Percentiles rank a stretch among this genome's conserved stretches.
phyloP scores from a whole-genome alignment of 1,284 basidiomycete genomes.

The Porogramme epimiltina region DNA sequence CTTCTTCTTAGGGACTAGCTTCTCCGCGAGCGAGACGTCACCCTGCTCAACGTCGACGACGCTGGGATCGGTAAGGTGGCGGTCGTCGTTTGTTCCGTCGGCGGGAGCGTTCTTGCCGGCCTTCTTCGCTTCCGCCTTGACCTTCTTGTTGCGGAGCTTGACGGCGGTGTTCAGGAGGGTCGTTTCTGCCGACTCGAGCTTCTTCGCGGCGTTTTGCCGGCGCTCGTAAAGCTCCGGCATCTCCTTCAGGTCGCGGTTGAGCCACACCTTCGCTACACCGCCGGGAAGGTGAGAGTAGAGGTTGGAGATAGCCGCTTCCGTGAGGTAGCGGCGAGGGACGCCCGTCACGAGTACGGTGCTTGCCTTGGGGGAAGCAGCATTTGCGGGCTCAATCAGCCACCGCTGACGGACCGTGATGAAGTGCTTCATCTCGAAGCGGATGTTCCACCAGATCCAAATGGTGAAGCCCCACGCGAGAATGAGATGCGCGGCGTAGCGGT shows the following conservation, averaged over 20 bases:
- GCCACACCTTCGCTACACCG: slow-evolving; percentile 88
- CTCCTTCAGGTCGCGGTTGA: slow-evolving; percentile 84
- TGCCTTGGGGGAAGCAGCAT: slow-evolving; percentile 78
- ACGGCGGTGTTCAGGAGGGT: slow-evolving; percentile 73
- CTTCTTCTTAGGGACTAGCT: slow-evolving; percentile 65
- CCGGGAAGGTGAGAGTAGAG: slow-evolving; percentile 82
- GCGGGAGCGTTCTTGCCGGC: slow-evolving; percentile 31
- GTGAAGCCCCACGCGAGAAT: slow-evolving; percentile 77
- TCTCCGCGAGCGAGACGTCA: slow-evolving; percentile 47
- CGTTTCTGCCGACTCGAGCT: slow-evolving; percentile 87
- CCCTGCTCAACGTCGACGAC: slow-evolving; percentile 47
- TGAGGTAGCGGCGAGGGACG: slow-evolving; percentile 80
- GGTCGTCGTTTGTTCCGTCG: slow-evolving; percentile 27
- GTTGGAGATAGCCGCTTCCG: slow-evolving; percentile 61
- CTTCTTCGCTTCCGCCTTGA: slow-evolving; percentile 39
- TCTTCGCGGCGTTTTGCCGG: slow-evolving; percentile 70
- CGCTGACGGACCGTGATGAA: slow-evolving; percentile 84
- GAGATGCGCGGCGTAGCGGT: slow-evolving; percentile 77
- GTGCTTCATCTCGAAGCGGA: slow-evolving; percentile 79
- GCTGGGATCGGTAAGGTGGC: slow-evolving; percentile 48
- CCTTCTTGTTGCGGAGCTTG: slow-evolving; percentile 59
- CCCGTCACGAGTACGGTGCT: slow-evolving; percentile 90
- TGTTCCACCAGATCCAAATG: slow-evolving; percentile 82
- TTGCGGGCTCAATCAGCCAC: slow-evolving; percentile 77
- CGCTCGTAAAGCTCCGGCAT: slow-evolving; percentile 84